Base-by-base conservation (phyloP, 768 basidiomycete genomes). In the Agaricus sinodeliciosus region DNA sequence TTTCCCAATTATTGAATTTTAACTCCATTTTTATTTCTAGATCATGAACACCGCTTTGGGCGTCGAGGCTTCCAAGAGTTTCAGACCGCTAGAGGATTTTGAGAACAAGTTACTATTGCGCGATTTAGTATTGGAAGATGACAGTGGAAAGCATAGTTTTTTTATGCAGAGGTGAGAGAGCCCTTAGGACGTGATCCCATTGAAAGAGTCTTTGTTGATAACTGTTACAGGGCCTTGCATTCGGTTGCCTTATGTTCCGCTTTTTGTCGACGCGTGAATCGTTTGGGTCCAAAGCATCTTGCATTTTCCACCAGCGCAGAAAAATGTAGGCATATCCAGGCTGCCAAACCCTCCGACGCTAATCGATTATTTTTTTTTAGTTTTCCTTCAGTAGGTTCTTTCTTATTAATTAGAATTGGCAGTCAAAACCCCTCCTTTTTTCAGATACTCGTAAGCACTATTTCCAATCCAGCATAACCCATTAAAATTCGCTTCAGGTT, bases 11-110 rank as follows among this genome's bases (percentile, higher is more conserved):
- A 9, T 7, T 16, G 19, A 3, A 3, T 16, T 12, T 27, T 26
- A 36, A n/a, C 18, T 22, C n/a, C 15, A n/a, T 8, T 28, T n/a
- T 3, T 37, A 1, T 41, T 18, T 28, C 3, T 25, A 64, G 63
- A 55, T 65, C 8, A 63, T 65, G 62, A 59, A 58, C 42, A 59
- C 57, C 0, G 58, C 59, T 15, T 57, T 66, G 58, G 46, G 59
- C 16, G 52, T 62, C 7, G 60, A 63, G 46, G 59, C 61, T 12
- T 57, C 62, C 8, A 55, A 57, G 5, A 45, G 48, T 7, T 66
- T 61, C 39, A 63, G 61, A 40, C 16, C 58, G 6, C 34, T 66
- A 12, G 62, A 66, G 43, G 48, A 57, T 1, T 31, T 58, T 3
- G 65, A 64, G 39, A 59, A 60, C 3, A 59, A 49, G 15, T 48